These are phyloP conservation scores for Colletotrichum camelliae DNA, from an alignment of 2,329 filamentous ascomycete genomes.

Conservation along the genomic window DNA sequence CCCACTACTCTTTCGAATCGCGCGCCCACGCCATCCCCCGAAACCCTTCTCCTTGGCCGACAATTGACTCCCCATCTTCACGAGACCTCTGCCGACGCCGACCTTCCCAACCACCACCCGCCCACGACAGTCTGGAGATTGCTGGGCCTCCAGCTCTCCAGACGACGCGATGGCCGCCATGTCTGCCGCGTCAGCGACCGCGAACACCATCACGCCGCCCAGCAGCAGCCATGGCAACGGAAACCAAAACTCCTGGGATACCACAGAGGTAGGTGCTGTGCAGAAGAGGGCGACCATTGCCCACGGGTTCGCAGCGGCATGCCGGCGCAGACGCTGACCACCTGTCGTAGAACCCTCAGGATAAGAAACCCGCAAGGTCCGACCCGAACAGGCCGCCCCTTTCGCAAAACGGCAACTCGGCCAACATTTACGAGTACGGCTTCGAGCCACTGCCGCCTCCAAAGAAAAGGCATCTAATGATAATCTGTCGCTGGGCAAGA, in stretches of 20 bases:
- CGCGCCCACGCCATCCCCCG: neutral
- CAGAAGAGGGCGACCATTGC: neutral
- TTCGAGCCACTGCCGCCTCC: conserved; percentile 25
- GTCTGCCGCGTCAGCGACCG: conserved; percentile 53
- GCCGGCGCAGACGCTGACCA: neutral
- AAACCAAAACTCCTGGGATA: conserved; percentile 50
- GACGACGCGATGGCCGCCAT: conserved; percentile 54
- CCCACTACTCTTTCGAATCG: neutral
- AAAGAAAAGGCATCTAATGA: conserved; percentile 43
- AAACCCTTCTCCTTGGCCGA: conserved; percentile 12
- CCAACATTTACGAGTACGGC: conserved; percentile 22
- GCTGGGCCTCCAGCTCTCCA: conserved; percentile 20
- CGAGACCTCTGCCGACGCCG: neutral
- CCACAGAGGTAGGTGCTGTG: conserved; percentile 40
- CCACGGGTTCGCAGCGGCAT: neutral
- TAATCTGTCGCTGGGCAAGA: conserved; percentile 28
- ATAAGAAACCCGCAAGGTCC: conserved; percentile 18
- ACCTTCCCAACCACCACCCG: neutral
- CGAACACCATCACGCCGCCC: conserved; percentile 53
- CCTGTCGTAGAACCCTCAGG: conserved; percentile 22
- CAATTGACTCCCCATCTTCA: neutral
- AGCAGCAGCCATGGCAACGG: conserved; percentile 56
- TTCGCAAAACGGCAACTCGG: conserved; percentile 27
- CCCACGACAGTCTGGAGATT: conserved; percentile 11
- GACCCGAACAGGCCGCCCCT: conserved; percentile 21